Evolutionary conservation across 768 basidiomycete genomes (phyloP).

Genomic region (Tylopilus cervinicoccineus): DNA sequence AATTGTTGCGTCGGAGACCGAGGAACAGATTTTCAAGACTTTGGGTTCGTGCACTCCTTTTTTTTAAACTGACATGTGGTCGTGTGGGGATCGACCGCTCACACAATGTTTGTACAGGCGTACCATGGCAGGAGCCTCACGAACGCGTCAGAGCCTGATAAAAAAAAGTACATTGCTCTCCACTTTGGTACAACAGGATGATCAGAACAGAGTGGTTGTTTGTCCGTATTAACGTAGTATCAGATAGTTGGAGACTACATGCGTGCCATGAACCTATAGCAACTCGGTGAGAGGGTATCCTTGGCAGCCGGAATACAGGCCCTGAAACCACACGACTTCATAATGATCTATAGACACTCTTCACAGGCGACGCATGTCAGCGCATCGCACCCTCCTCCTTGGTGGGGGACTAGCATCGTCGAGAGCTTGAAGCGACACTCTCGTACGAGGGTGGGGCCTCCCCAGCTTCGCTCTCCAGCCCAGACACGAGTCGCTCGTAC

Average conservation of each 20-base stretch:
- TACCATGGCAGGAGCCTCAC: slow-evolving; percentile 82
- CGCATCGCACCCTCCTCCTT: no score
- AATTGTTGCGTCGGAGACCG: slow-evolving; percentile 76
- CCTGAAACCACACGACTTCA: neutral
- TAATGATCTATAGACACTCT: neutral
- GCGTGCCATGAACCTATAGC: neutral
- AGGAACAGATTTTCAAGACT: slow-evolving; percentile 80
- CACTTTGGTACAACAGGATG: neutral
- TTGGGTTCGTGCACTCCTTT: slow-evolving; percentile 40
- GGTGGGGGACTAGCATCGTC: neutral
- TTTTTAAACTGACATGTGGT: neutral
- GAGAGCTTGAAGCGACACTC: slow-evolving; percentile 13
- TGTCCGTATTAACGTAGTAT: neutral
- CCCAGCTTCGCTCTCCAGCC: slow-evolving; percentile 79
- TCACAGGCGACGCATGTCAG: neutral
- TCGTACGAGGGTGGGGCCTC: slow-evolving; percentile 72
- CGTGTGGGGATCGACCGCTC: neutral
- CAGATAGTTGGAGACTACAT: neutral
- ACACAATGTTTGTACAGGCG: slow-evolving; percentile 38
- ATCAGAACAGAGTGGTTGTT: neutral
- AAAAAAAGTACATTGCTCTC: no score
- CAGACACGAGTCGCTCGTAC: slow-evolving; percentile 82
- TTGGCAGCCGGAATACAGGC: neutral
- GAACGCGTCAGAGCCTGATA: slow-evolving; percentile 52
- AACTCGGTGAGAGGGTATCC: neutral